Evolutionary conservation across 176 grass and related monocot genomes (phyloP).

Genomic region (Triticum turgidum): DNA sequence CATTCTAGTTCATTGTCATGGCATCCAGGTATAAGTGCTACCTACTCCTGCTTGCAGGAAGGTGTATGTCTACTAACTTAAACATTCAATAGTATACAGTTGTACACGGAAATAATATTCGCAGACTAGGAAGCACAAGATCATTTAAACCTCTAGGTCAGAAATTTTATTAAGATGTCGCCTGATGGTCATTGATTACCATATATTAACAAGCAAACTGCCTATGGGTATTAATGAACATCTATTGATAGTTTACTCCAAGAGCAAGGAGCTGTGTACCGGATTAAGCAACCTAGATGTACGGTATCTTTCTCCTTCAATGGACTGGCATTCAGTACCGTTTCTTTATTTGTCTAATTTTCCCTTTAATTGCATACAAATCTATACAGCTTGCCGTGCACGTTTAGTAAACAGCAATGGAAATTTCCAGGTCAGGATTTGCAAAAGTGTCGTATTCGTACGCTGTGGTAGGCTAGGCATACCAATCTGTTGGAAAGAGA

Average conservation of each 20-base stretch:
- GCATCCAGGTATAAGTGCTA: too few species aligned
- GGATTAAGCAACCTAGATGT: constrained; percentile 26
- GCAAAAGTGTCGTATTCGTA: neutral
- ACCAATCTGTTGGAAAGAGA: constrained; percentile 31
- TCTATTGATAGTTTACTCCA: constrained; percentile 3
- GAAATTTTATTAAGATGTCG: constrained; percentile 2
- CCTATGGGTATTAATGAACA: constrained; percentile 24
- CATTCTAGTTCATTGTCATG: too few species aligned
- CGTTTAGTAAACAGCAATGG: constrained; percentile 10
- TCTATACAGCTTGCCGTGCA: neutral
- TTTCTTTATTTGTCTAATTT: constrained; percentile 10
- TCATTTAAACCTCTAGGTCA: neutral
- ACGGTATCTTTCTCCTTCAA: constrained; percentile 22
- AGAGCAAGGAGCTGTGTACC: neutral
- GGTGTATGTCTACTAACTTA: too few species aligned
- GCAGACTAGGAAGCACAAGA: neutral
- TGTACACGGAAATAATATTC: neutral
- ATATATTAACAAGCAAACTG: constrained; percentile 9
- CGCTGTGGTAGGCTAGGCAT: constrained; percentile 20
- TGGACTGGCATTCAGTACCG: constrained; percentile 3
- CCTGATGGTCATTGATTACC: constrained; percentile 3
- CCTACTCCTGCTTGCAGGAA: too few species aligned
- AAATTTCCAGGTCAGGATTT: constrained; percentile 25
- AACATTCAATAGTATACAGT: too few species aligned
- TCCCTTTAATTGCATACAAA: constrained; percentile 26